phyloP scores from a whole-genome alignment of 345 rosid genomes.

The Eucalyptus microcorys region DNA sequence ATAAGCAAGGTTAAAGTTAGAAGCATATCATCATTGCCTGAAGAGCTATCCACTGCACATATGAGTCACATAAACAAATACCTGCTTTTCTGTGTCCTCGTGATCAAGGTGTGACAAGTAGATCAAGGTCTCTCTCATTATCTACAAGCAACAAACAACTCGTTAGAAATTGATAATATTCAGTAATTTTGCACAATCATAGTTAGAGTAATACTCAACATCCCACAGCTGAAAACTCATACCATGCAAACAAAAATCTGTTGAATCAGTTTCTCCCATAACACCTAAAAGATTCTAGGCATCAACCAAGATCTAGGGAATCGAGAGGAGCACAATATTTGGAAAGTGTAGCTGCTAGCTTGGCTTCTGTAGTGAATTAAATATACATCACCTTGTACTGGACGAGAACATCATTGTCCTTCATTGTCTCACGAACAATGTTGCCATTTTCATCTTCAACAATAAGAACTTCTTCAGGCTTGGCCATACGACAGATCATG shows the following conservation, averaged over 20 bases:
- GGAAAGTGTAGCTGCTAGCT: not conserved
- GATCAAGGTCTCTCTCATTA: slow-evolving; percentile 93
- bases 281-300: not conserved
- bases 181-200: not conserved
- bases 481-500: slow-evolving; percentile 98
- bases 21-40: not conserved
- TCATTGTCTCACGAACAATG: slow-evolving; percentile 97
- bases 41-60: not conserved
- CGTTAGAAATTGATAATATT: not conserved
- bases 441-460: slow-evolving; percentile 99
- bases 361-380: not conserved
- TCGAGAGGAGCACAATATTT: not conserved
- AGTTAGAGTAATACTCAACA: not conserved
- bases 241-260: not conserved
- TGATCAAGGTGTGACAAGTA: slow-evolving; percentile 96
- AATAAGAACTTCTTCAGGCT: slow-evolving; percentile 96
- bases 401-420: slow-evolving; percentile 98
- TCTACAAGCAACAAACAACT: slow-evolving; percentile 35
- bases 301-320: not conserved
- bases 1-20: not conserved
- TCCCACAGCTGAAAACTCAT: not conserved
- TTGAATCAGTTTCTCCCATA: not conserved
- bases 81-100: slow-evolving; percentile 99
- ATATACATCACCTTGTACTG: slow-evolving; percentile 70
- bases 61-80: not conserved